Conservation (phyloP, 2,329 filamentous ascomycete species). For the Hypocrella siamensis region DNA sequence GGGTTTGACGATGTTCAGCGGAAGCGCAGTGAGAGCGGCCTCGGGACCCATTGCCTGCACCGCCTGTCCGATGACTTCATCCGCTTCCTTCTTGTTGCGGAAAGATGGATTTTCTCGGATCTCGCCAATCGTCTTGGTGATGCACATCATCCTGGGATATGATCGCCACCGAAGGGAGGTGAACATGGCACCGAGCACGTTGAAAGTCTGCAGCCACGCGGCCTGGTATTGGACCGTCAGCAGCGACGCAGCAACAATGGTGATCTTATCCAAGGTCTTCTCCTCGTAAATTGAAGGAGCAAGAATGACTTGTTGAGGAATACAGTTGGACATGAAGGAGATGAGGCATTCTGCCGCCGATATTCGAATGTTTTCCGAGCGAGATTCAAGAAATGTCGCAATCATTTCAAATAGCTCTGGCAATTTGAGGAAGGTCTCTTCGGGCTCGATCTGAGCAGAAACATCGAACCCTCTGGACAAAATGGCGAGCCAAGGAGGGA, state of each 20-base stretch:
- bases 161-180: slow-evolving; percentile 76
- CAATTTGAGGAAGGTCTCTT: slow-evolving; percentile 83
- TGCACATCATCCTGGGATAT: slow-evolving; percentile 58
- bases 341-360: slow-evolving; percentile 91
- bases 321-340: slow-evolving; percentile 80
- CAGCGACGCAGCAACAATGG: slow-evolving; percentile 55
- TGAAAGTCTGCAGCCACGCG: slow-evolving; percentile 91
- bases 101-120: slow-evolving; percentile 80
- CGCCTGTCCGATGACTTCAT: slow-evolving; percentile 76
- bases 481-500: slow-evolving; percentile 94
- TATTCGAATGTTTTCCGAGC: slow-evolving; percentile 82
- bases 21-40: slow-evolving; percentile 65
- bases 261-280: slow-evolving; percentile 70
- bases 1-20: slow-evolving; percentile 70
- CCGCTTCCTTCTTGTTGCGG: slow-evolving; percentile 84
- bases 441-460: slow-evolving; percentile 70
- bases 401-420: slow-evolving; percentile 74
- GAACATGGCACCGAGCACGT: slow-evolving; percentile 73
- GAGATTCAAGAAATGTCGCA: slow-evolving; percentile 65
- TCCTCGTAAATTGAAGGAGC: slow-evolving; percentile 89
- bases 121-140: slow-evolving; percentile 70
- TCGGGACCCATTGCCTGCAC: slow-evolving; percentile 83
- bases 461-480: slow-evolving; percentile 90
- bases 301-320: slow-evolving; percentile 68
- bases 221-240: slow-evolving; percentile 84